phyloP scores from a whole-genome alignment of 805 yeast species.

The Starmerella davenportii region DNA sequence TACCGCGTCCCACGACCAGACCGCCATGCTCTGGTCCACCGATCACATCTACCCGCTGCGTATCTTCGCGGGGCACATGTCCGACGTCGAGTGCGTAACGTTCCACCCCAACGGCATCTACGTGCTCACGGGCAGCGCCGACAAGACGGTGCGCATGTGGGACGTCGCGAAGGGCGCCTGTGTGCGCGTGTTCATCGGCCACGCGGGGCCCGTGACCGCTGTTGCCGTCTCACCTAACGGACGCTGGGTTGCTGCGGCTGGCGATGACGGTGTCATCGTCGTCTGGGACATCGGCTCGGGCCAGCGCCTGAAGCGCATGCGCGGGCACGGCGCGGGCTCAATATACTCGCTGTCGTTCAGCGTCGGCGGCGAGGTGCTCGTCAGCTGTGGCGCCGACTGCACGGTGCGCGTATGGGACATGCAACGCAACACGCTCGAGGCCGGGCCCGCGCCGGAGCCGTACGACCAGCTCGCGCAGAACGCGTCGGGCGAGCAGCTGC shows the following conservation, averaged over 20 bases:
- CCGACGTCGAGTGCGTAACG: conserved; percentile 85
- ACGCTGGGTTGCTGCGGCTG: conserved; percentile 86
- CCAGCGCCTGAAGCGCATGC: conserved; percentile 70
- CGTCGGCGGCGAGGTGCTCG: conserved; percentile 71
- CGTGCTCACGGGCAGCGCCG: conserved; percentile 86
- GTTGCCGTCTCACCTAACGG: conserved; percentile 93
- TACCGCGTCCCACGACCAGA: conserved; percentile 95
- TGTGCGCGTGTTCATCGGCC: conserved; percentile 84
- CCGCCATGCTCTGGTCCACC: conserved; percentile 94
- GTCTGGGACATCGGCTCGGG: conserved; percentile 94
- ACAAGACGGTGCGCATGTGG: conserved; percentile 96
- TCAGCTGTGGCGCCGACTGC: conserved; percentile 83
- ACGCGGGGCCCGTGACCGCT: conserved; percentile 71
- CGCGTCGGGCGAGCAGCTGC: conserved; percentile 19
- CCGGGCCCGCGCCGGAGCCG: conserved; percentile 65
- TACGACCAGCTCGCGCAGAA: conserved; percentile 21
- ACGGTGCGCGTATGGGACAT: conserved; percentile 94
- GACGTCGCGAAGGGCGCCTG: conserved; percentile 76
- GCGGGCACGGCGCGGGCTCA: conserved; percentile 81
- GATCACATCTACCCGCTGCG: conserved; percentile 93
- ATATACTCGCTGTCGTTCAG: conserved; percentile 73
- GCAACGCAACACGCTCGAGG: conserved; percentile 64
- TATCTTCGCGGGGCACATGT: conserved; percentile 91
- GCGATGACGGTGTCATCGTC: conserved; percentile 75
- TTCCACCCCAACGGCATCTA: conserved; percentile 96